These are phyloP conservation scores for Rhinocladiella mackenziei DNA, from an alignment of 2,329 filamentous ascomycete species.

Conservation along the genomic window DNA sequence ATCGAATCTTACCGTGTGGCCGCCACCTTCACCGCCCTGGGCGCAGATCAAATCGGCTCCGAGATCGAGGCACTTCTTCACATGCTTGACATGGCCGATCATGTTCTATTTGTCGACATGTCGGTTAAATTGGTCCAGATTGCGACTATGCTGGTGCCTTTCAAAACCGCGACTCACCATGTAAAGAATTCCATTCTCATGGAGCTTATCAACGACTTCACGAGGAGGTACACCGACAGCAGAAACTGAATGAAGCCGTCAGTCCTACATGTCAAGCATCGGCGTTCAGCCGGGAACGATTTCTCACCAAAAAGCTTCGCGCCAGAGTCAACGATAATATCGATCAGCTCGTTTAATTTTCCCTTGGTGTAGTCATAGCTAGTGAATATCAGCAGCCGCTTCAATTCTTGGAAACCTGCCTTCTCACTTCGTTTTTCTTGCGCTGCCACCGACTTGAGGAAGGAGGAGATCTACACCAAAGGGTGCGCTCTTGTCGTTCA, in stretches of 20 bases:
- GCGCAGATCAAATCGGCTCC: conserved; percentile 97
- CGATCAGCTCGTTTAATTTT: conserved; percentile 84
- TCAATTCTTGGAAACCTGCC: not conserved
- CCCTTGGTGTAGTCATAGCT: conserved; percentile 99
- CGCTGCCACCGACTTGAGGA: conserved; percentile 89
- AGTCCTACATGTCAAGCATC: not conserved
- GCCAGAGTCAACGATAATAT: conserved; percentile 88
- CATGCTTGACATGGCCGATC: conserved; percentile 99
- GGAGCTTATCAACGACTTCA: conserved; percentile 81
- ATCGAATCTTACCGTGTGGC: conserved; percentile 57
- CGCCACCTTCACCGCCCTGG: conserved; percentile 95
- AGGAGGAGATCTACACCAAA: conserved; percentile 93
- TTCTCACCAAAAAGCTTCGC: conserved; percentile 70
- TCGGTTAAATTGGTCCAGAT: too few relatives aligned
- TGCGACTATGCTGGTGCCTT: too few relatives aligned
- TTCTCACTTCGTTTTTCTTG: conserved; percentile 86
- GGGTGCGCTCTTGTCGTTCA: conserved; percentile 85
- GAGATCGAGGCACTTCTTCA: conserved; percentile 87
- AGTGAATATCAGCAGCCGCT: conserved; percentile 21
- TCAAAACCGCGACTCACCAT: conserved; percentile 20
- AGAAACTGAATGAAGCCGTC: conserved; percentile 55
- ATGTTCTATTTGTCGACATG: conserved; percentile 99
- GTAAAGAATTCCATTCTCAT: conserved; percentile 71
- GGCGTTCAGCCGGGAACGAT: not conserved
- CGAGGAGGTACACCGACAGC: conserved; percentile 92